phyloP scores from a whole-genome alignment of 495 filamentous ascomycete species.

The Cladorrhinum samala region DNA sequence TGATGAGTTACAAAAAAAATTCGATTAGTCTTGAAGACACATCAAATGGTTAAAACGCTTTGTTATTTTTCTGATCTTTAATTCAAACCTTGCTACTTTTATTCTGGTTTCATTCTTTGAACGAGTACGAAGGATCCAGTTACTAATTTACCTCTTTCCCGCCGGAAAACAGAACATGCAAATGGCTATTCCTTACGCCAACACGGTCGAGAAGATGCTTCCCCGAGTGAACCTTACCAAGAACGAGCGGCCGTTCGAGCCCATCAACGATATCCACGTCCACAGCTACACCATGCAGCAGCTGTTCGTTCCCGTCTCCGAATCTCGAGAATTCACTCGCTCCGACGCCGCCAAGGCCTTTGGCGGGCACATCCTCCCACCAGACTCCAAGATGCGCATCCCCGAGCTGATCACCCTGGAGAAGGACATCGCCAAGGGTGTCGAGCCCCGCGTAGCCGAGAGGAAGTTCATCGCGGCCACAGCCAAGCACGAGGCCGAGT shows the following conservation, averaged over 20 bases:
- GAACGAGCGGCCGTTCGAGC: conserved; percentile 55
- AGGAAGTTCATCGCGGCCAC: conserved; percentile 22
- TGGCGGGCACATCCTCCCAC: conserved; percentile 61
- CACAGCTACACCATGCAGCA: conserved; percentile 75
- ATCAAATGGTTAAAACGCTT: conserved; percentile 61
- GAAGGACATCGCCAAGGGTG: conserved; percentile 30
- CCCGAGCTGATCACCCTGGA: conserved; percentile 71
- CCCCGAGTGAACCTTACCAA: conserved; percentile 40
- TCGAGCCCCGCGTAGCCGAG: conserved; percentile 30
- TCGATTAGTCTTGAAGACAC: conserved; percentile 99
- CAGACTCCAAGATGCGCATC: conserved; percentile 82
- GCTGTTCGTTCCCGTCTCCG: conserved; percentile 83
- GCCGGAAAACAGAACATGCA: conserved; percentile 64
- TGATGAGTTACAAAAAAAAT: conserved; percentile 71
- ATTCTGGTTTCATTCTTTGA: too few relatives aligned
- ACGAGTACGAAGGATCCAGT: conserved; percentile 18
- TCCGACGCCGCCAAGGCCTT: conserved; percentile 85
- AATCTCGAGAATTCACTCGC: conserved; percentile 86
- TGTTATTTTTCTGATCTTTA: conserved; percentile 35
- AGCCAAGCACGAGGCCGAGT: conserved; percentile 28
- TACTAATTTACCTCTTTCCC: too few relatives aligned
- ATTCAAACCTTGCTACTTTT: too few relatives aligned
- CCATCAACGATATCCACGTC: conserved; percentile 84
- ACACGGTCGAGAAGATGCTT: conserved; percentile 74
- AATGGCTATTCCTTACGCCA: conserved; percentile 67